phyloP scores from a whole-genome alignment of 306 rosid genomes.

The Spatholobus suberectus region DNA sequence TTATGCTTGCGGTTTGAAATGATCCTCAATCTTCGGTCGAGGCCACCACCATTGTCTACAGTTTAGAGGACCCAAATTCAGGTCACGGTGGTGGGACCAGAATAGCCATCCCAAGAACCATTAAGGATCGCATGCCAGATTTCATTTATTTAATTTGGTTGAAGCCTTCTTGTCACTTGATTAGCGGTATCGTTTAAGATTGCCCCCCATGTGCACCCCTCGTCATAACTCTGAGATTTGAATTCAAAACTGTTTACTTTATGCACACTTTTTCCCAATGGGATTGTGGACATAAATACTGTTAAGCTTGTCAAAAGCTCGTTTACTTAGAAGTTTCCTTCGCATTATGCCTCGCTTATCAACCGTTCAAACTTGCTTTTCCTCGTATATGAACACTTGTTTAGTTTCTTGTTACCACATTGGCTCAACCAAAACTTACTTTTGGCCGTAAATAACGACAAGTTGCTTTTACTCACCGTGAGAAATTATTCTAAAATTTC shows the following conservation, averaged over 20 bases:
- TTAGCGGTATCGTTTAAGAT: conserved; percentile 38
- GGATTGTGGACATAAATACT: conserved; percentile 14
- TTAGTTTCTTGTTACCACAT: neutral
- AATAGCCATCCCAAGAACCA: conserved; percentile 40
- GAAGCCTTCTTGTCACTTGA: conserved; percentile 29
- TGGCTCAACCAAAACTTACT: neutral
- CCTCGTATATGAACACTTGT: neutral
- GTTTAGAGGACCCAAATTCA: conserved; percentile 36
- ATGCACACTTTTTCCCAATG: conserved; percentile 27
- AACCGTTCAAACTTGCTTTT: neutral
- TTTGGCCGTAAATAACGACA: neutral
- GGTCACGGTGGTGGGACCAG: conserved; percentile 45
- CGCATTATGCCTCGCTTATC: neutral
- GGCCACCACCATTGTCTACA: conserved; percentile 32
- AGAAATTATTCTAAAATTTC: neutral
- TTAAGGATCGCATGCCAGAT: neutral
- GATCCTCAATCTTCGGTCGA: conserved; percentile 49
- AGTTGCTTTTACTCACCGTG: neutral
- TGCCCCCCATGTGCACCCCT: conserved; percentile 51
- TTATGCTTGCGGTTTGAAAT: conserved; percentile 38
- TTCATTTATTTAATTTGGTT: conserved; percentile 28
- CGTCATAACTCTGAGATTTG: conserved; percentile 37
- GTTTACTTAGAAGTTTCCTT: neutral
- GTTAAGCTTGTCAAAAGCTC: conserved; percentile 5
- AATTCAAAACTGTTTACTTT: conserved; percentile 47